Conservation (phyloP, 2,329 filamentous ascomycete genomes). For the Colletotrichum sp. region DNA sequence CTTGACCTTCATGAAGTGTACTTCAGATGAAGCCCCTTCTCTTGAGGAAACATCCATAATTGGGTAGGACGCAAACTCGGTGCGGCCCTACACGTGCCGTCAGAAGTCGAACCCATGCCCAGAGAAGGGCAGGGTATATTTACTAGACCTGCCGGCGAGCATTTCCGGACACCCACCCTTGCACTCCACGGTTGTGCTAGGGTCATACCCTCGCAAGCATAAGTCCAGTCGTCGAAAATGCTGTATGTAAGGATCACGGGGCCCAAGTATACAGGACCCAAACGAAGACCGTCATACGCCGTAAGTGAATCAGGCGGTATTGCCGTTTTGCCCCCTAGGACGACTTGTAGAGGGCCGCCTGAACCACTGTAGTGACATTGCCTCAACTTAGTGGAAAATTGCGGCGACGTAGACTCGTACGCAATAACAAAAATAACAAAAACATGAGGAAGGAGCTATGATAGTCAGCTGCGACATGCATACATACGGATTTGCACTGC, state of each 20-base stretch:
- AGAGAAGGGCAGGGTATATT: background rate
- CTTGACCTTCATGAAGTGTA: background rate
- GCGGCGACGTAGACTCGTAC: background rate
- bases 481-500: background rate
- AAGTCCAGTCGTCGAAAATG: background rate
- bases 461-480: background rate
- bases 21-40: background rate
- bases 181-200: background rate
- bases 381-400: background rate
- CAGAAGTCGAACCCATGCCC: background rate
- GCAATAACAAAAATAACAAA: background rate
- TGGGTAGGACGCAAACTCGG: background rate
- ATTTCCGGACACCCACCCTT: background rate
- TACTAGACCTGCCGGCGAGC: background rate
- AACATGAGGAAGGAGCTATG: background rate
- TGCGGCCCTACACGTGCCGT: background rate
- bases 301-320: background rate
- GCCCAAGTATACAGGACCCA: background rate
- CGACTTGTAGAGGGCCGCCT: background rate
- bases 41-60: background rate
- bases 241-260: background rate
- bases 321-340: background rate
- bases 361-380: background rate
- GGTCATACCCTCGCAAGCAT: background rate
- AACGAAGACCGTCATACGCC: background rate